Conservation (phyloP, 169 alveolate genomes). For the Plasmodium yoelii region DNA sequence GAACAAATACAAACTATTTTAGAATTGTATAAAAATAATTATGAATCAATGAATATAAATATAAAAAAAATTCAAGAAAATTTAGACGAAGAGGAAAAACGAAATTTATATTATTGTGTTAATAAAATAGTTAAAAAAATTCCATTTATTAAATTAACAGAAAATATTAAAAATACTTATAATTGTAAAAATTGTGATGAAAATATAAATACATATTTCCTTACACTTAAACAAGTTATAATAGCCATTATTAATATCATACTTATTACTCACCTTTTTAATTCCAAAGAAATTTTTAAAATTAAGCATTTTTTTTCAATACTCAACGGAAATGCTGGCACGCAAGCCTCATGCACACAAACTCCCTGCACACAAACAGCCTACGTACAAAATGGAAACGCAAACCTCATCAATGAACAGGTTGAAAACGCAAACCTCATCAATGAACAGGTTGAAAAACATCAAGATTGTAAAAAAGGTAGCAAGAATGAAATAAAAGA, state of each 20-base stretch:
- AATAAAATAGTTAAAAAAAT: slow-evolving; percentile 36
- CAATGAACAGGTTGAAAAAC: neutral
- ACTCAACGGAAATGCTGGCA: slow-evolving; percentile 14
- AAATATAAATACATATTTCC: slow-evolving; percentile 63
- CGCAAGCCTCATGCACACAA: no score
- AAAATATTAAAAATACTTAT: slow-evolving; percentile 50
- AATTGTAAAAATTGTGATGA: slow-evolving; percentile 71
- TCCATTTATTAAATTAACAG: slow-evolving; percentile 63
- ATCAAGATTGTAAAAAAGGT: neutral
- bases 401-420: neutral
- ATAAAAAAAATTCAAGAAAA: slow-evolving; percentile 61
- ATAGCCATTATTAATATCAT: slow-evolving; percentile 63
- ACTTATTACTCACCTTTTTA: slow-evolving; percentile 58
- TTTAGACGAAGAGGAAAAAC: slow-evolving; percentile 43
- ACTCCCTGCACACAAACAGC: neutral
- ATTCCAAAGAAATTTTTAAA: slow-evolving; percentile 56
- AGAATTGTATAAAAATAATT: slow-evolving; percentile 54
- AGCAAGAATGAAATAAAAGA: neutral
- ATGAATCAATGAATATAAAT: slow-evolving; percentile 69
- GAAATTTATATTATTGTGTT: slow-evolving; percentile 36
- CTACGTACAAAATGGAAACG: no score
- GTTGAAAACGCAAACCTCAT: neutral
- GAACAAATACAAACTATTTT: slow-evolving; percentile 44
- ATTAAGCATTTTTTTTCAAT: slow-evolving; percentile 65
- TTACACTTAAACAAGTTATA: slow-evolving; percentile 52